A percentile compares a stretch with the other conserved stretches of the same genome.
These are phyloP conservation scores for Boletus smithii DNA, from an alignment of 1,284 basidiomycete genomes.

Conservation along the genomic window DNA sequence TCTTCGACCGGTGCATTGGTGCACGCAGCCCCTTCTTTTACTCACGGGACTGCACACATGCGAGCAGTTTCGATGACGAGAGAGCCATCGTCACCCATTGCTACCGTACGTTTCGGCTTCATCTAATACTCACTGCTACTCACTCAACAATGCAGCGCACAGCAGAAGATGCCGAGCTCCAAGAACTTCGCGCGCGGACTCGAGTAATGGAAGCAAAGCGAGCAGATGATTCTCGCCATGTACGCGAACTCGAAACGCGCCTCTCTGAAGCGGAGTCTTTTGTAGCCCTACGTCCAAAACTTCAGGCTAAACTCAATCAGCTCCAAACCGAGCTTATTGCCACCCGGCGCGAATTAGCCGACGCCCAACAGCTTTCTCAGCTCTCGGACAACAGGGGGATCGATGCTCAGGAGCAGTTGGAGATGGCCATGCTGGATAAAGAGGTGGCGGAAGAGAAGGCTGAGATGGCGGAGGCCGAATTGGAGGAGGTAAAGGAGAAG, in stretches of 20 bases:
- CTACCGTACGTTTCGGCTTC: conserved; percentile 25
- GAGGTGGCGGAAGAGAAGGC: conserved; percentile 96
- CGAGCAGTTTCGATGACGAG: conserved; percentile 23
- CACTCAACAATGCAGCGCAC: conserved; percentile 23
- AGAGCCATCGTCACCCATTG: conserved; percentile 26
- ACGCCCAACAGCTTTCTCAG: conserved; percentile 59
- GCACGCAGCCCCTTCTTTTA: conserved; percentile 6
- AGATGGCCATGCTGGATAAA: conserved; percentile 94
- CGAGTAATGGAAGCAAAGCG: conserved; percentile 85
- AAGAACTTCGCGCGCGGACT: conserved; percentile 82
- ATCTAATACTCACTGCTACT: conserved; percentile 27
- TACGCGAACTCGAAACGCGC: conserved; percentile 83
- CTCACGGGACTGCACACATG: conserved; percentile 14
- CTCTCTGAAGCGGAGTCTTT: conserved; percentile 83
- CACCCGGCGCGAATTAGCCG: conserved; percentile 63
- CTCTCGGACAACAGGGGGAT: conserved; percentile 58
- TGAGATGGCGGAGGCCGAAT: conserved; percentile 74
- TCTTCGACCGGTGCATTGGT: conserved; percentile 15
- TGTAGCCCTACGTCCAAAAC: conserved; percentile 81
- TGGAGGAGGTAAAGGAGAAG: conserved; percentile 76
- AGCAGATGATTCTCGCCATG: conserved; percentile 78
- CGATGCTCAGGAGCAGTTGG: conserved; percentile 85
- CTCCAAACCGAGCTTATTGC: conserved; percentile 75
- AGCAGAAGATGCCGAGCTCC: conserved; percentile 55
- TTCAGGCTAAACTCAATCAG: conserved; percentile 82